A percentile compares a stretch with the other conserved stretches of the same genome.
phyloP scores from a whole-genome alignment of 441 rosid genomes.

The Adansonia rubrostipa region DNA sequence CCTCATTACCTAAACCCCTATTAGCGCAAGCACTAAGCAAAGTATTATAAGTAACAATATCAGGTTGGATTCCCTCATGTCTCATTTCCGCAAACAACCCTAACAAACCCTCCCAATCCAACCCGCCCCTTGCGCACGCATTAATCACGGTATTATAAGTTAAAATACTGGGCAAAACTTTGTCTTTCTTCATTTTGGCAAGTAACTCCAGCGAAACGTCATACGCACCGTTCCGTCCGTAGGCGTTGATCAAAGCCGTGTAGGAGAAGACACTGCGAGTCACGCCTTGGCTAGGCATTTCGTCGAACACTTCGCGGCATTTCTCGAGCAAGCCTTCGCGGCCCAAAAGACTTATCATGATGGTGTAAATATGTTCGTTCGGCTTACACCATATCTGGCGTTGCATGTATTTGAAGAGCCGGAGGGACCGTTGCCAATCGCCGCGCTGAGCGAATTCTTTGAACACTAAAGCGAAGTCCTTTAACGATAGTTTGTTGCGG shows the following conservation, averaged over 20 bases:
- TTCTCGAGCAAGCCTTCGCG: constrained; percentile 88
- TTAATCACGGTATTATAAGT: constrained; percentile 90
- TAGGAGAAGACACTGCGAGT: constrained; percentile 81
- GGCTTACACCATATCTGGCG: constrained; percentile 99
- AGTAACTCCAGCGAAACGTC: constrained; percentile 78
- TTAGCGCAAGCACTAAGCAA: constrained; percentile 85
- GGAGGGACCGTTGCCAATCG: constrained; percentile 93
- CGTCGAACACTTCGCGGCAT: constrained; percentile 82
- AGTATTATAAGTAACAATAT: constrained; percentile 82
- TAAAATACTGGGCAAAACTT: constrained; percentile 69
- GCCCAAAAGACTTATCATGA: constrained; percentile 83
- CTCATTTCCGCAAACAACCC: constrained; percentile 97
- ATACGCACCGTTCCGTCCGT: constrained; percentile 79
- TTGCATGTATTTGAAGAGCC: constrained; percentile 94
- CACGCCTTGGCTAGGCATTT: constrained; percentile 80
- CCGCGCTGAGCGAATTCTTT: constrained; percentile 93
- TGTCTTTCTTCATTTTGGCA: constrained; percentile 82
- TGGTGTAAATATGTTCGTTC: constrained; percentile 86
- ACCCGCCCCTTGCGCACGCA: constrained; percentile 86
- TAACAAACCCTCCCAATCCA: constrained; percentile 91
- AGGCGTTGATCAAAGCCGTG: constrained; percentile 88
- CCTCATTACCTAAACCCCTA: constrained; percentile 87
- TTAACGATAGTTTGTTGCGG: constrained; percentile 85
- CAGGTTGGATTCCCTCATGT: constrained; percentile 86
- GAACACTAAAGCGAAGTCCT: constrained; percentile 84